A percentile compares a stretch with the other conserved stretches of the same genome.
These are phyloP conservation scores for Thermomucor indicae-seudaticae DNA, from an alignment of 371 early-diverging fungal genomes.

Conservation along the genomic window DNA sequence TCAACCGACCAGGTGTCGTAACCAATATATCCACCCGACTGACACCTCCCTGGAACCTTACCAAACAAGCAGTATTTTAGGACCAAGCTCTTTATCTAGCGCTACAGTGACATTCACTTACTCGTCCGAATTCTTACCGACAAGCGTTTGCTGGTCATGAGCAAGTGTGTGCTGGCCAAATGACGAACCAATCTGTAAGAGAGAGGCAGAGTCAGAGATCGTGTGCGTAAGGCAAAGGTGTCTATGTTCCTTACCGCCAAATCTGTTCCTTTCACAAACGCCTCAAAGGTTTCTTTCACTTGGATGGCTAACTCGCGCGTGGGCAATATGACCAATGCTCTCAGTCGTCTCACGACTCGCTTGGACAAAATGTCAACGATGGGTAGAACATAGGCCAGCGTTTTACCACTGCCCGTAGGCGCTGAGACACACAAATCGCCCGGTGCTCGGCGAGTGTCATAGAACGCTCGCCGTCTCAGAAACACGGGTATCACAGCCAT, in stretches of 20 bases:
- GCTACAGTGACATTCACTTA: slow-evolving; percentile 7
- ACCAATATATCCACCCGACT: slow-evolving; percentile 88
- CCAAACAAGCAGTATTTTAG: no score
- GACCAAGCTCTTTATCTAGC: neutral
- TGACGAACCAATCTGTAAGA: slow-evolving; percentile 54
- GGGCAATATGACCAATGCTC: slow-evolving; percentile 87
- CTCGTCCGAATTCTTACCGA: slow-evolving; percentile 42
- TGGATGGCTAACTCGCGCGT: slow-evolving; percentile 88
- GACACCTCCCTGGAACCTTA: slow-evolving; percentile 55
- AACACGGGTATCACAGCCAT: slow-evolving; percentile 83
- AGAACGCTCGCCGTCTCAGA: slow-evolving; percentile 49
- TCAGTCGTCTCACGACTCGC: slow-evolving; percentile 68
- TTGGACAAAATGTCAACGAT: slow-evolving; percentile 77
- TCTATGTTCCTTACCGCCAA: slow-evolving; percentile 35
- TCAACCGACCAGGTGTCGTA: slow-evolving; percentile 93
- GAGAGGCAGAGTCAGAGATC: neutral
- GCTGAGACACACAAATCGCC: slow-evolving; percentile 90
- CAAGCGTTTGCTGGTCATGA: slow-evolving; percentile 70
- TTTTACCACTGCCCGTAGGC: slow-evolving; percentile 97
- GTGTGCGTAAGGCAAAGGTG: neutral
- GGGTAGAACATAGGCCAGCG: slow-evolving; percentile 95
- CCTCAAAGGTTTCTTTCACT: slow-evolving; percentile 81
- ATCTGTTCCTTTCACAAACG: slow-evolving; percentile 68
- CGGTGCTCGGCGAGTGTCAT: slow-evolving; percentile 48
- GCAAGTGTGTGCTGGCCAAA: slow-evolving; percentile 77